Evolutionary conservation across 805 yeast genomes (phyloP), one percentile per base, ranked within the genome.

Genomic region (Myxozyma nipponensis): DNA sequence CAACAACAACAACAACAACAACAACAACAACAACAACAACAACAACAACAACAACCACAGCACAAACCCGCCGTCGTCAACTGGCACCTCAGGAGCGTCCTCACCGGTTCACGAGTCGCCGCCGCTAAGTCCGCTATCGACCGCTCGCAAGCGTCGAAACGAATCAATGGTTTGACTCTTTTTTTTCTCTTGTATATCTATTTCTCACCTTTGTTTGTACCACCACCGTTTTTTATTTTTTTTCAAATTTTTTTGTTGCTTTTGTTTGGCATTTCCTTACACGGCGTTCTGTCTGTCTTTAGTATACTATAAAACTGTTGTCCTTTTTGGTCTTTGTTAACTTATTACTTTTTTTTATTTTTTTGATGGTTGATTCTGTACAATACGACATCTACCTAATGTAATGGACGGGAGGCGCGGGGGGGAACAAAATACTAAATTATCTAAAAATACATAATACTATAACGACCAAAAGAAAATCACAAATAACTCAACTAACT

Each of bases 41-140:
- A 24, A 21, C 36, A 35, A 17, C 44, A n/a, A n/a, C n/a, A n/a
- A n/a, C n/a, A n/a, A n/a, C n/a, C n/a, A n/a, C n/a, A n/a, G n/a
- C n/a, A n/a, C 36, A 21, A 15, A 21, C 22, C 34, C 24, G 10
- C 25, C 44, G 13, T 34, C 45, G 23, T 13, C 41, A 21, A 17
- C 22, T 32, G 18, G 24, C 5, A 3, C 44, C 4, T 26, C 49
- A 26, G 23, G 28, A 28, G 22, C 39, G 15, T 25, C 47, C 15
- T 19, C 41, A 18, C 38, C 44, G 5, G 21, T 25, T 19, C 39
- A 49, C 10, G 48, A 46, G 26, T 37, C 46, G 2, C 56, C 58
- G 18, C 58, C 58, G 15, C 21, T 51, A 34, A 45, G 51, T 23
- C 58, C 58, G 18, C 18, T 54, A 30, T 54, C 58, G 22, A 46